These are phyloP conservation scores for Penicillium nucicola DNA, from an alignment of 495 filamentous ascomycete species.

Conservation along the genomic window DNA sequence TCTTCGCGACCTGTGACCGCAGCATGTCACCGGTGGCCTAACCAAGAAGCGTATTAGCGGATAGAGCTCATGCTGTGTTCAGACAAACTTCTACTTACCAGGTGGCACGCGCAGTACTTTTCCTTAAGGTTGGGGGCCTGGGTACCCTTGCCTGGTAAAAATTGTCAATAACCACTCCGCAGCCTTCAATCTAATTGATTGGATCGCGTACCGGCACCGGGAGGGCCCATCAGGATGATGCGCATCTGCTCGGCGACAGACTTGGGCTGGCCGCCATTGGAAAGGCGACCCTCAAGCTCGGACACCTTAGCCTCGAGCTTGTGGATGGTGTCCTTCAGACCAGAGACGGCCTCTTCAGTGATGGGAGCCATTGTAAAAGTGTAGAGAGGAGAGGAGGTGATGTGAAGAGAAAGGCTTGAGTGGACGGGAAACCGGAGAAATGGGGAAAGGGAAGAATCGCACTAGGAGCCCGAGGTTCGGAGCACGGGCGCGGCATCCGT, in stretches of 20 bases:
- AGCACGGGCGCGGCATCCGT: conserved; percentile 7
- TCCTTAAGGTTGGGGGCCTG: conserved; percentile 98
- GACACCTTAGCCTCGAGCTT: conserved; percentile 82
- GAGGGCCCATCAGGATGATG: conserved; percentile 97
- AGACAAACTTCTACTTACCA: conserved; percentile 58
- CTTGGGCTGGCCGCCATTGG: conserved; percentile 51
- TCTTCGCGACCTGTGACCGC: conserved; percentile 96
- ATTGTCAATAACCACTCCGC: conserved; percentile 22
- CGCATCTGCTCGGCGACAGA: conserved; percentile 61
- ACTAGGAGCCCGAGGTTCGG: conserved; percentile 34
- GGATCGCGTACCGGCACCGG: conserved; percentile 75
- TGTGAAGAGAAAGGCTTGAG: conserved; percentile 17
- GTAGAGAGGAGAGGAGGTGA: conserved; percentile 19
- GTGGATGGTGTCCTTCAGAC: conserved; percentile 71
- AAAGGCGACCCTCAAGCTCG: conserved; percentile 66
- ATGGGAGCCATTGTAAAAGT: conserved; percentile 73
- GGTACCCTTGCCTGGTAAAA: conserved; percentile 85
- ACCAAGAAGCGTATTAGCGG: conserved; percentile 7
- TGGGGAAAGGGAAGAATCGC: conserved; percentile 34
- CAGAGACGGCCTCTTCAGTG: conserved; percentile 69
- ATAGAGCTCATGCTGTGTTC: not conserved
- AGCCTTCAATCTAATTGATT: conserved; percentile 6
- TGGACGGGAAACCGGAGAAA: conserved; percentile 25
- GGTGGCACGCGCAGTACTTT: conserved; percentile 92
- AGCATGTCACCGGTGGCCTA: conserved; percentile 99